Evolutionary conservation across 176 grass and related monocot species (phyloP), one percentile per base, ranked within the genome.

Genomic region (Themeda triandra): DNA sequence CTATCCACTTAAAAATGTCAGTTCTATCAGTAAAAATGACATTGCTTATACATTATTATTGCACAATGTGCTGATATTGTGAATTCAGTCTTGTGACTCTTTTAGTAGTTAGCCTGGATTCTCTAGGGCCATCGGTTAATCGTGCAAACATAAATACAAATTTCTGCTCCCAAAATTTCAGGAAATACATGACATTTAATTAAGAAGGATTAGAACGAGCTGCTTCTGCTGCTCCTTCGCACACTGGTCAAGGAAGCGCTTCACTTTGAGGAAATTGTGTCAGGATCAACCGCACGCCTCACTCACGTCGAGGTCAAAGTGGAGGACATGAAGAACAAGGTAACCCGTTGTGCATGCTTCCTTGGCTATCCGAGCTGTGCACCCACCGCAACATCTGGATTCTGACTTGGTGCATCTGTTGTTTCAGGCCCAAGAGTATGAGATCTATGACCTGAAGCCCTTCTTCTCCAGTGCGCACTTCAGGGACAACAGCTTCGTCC

Each of bases 151-250:
- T 69, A 8, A 69, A 83, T 58, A 69, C 45, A 86, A 35, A 45
- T 23, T 86, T 84, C 8, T 87, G 24, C 46, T 91, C 69, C 69
- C 89, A 98, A 93, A 95, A 87, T 84, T 98, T 95, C 71, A 87
- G 91, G 58, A 98, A 95, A 48, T 98, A 95, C 75, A 98, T 98
- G 96, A 98, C 93, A 15, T 98, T n/a, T n/a, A n/a, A n/a, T 87
- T 60, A 98, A 98, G 86, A 98, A 95, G 80, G 96, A 98, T 81
- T 98, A 92, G 78, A 95, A 95, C 13, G 91, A 98, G 19, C 56
- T 98, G 67, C 93, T 98, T 19, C 79, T 98, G 80, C 96, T 95
- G n/a, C 96, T 98, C 31, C 83, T 98, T 44, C 89, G 93, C 29
- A 88, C 80, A 11, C 86, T 98, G 63, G 96, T 98, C 24, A 98